Evolutionary conservation across 2,329 filamentous ascomycete genomes (phyloP).

Genomic region (Aureobasidium mangrovei): DNA sequence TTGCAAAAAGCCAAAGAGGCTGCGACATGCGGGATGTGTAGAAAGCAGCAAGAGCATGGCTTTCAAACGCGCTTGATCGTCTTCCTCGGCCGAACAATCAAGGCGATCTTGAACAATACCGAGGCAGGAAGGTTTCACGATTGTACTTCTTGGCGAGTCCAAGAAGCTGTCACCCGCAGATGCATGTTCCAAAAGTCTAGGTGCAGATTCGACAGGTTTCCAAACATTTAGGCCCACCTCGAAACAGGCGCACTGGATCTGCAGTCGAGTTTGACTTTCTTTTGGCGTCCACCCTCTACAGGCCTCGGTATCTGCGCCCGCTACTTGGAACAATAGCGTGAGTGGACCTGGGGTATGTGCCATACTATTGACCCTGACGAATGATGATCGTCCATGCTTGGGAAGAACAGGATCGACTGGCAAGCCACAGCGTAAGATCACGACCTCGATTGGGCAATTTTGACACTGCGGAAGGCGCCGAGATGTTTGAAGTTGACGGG

Average conservation of each 20-base stretch:
- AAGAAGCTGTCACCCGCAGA: neutral
- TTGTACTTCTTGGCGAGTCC: neutral
- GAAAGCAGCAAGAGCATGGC: neutral
- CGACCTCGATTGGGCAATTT: neutral
- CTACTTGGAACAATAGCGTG: slow-evolving; percentile 6
- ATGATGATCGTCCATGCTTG: neutral
- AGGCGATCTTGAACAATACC: neutral
- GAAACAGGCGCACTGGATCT: neutral
- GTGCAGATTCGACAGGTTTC: neutral
- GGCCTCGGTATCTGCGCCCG: neutral
- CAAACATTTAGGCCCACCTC: slow-evolving; percentile 1
- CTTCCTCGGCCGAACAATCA: neutral
- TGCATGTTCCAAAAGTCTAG: neutral
- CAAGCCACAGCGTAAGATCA: neutral
- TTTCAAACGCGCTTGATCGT: neutral
- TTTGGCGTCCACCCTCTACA: neutral
- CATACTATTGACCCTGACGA: neutral
- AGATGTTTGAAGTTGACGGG: slow-evolving; percentile 2
- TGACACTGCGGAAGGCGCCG: neutral
- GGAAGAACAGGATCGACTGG: neutral
- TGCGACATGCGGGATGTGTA: neutral
- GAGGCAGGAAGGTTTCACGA: neutral
- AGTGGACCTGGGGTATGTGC: neutral
- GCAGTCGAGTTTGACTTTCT: neutral
- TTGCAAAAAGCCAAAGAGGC: neutral